Percentiles rank a stretch among this genome's conserved stretches.
Evolutionary conservation across 306 rosid genomes (phyloP).

Genomic region (Vigna radiata): DNA sequence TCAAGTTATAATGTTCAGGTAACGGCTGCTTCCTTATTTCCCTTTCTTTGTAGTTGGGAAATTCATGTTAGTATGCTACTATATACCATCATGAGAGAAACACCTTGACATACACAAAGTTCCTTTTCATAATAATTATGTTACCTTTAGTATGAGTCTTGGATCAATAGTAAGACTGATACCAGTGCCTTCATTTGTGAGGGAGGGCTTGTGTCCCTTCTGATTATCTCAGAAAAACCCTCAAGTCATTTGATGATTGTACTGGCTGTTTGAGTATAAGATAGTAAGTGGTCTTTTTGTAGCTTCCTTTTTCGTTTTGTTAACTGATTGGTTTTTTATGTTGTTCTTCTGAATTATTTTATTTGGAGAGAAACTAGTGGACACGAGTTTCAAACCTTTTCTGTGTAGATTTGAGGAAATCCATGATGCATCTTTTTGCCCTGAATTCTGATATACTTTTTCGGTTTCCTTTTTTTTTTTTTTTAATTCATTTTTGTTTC

Average conservation of each 20-base stretch:
- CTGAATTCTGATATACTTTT: no score
- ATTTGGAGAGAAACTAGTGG: no score
- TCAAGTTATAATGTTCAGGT: conserved; percentile 73
- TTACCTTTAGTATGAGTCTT: neutral
- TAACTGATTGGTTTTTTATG: no score
- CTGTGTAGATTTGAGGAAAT: no score
- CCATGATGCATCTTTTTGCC: no score
- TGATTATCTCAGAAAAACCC: neutral
- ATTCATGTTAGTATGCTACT: conserved; percentile 14
- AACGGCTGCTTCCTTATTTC: conserved; percentile 43
- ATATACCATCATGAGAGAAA: conserved; percentile 9
- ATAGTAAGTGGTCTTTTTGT: no score
- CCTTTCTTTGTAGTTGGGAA: conserved; percentile 12
- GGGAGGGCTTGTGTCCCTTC: neutral
- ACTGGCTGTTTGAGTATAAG: neutral
- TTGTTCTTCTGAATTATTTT: no score
- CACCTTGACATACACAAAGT: neutral
- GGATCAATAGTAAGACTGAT: neutral
- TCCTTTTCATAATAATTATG: conserved; percentile 9
- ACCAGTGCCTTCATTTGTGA: conserved; percentile 5
- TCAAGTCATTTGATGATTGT: neutral
- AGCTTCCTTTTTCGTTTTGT: no score
- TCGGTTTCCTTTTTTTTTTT: no score
- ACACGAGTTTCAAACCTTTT: no score
- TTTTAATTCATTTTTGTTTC: no score